Percentiles rank a stretch among this genome's conserved stretches.
phyloP scores from a whole-genome alignment of 768 basidiomycete genomes.

The Auricularia cornea region DNA sequence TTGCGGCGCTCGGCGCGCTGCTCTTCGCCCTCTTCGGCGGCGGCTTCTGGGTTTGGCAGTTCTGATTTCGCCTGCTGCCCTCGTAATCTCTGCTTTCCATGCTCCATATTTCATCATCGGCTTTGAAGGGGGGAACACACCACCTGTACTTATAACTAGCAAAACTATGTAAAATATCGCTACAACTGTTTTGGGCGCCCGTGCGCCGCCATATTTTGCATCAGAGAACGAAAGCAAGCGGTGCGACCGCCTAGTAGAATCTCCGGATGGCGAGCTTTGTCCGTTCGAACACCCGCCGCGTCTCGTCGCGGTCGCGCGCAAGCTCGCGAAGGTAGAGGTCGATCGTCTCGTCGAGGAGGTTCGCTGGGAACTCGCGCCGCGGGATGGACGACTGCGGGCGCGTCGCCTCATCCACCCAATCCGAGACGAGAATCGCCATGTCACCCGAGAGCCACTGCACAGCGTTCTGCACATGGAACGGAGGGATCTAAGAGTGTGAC shows the following conservation, averaged over 20 bases:
- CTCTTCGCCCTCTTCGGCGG: not conserved
- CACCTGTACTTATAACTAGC: too few relatives aligned
- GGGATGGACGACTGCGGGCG: constrained; percentile 59
- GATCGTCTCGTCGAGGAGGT: constrained; percentile 62
- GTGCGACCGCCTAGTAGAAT: constrained; percentile 47
- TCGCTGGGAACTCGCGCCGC: constrained; percentile 66
- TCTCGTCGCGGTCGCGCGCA: constrained; percentile 51
- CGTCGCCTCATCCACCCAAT: constrained; percentile 74
- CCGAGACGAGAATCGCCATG: constrained; percentile 68
- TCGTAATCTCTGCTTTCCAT: too few relatives aligned
- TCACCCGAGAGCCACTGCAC: constrained; percentile 75
- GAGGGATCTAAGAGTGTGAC: constrained; percentile 65
- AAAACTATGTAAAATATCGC: not conserved
- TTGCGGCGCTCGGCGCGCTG: not conserved
- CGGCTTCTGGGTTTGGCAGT: not conserved
- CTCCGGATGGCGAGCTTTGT: constrained; percentile 63
- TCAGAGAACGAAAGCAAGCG: not conserved
- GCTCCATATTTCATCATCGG: too few relatives aligned
- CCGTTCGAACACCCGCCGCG: constrained; percentile 55
- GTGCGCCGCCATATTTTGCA: too few relatives aligned
- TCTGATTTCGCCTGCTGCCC: not conserved
- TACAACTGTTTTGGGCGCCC: too few relatives aligned
- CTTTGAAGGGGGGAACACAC: too few relatives aligned
- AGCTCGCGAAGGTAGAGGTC: constrained; percentile 69
- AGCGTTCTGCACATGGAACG: constrained; percentile 73